Percentiles rank a stretch among this genome's conserved stretches.
Conservation (phyloP, 441 rosid genomes). For the Mallotus repandus region DNA sequence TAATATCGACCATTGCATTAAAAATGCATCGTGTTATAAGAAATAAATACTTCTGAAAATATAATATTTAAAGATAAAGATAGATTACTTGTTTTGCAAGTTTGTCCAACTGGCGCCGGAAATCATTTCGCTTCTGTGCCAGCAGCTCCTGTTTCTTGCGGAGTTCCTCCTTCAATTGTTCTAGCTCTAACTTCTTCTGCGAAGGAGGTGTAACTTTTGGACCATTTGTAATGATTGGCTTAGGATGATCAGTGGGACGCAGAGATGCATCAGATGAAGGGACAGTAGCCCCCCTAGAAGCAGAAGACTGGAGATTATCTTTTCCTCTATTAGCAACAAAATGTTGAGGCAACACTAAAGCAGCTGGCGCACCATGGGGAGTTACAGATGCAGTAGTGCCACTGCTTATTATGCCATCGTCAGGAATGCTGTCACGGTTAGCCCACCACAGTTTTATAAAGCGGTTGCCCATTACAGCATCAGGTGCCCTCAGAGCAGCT, state of each 20-base stretch:
- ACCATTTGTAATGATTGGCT: conserved; percentile 42
- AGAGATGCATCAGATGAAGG: conserved; percentile 39
- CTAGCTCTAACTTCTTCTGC: conserved; percentile 83
- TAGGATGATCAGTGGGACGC: conserved; percentile 49
- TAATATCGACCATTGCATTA: not conserved
- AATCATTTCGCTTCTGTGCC: conserved; percentile 84
- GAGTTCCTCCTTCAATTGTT: conserved; percentile 82
- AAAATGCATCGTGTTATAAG: not conserved
- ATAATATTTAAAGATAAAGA: conserved; percentile 17
- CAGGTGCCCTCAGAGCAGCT: conserved; percentile 95
- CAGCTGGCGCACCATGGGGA: conserved; percentile 41
- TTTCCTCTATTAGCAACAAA: conserved; percentile 47
- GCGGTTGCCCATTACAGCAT: conserved; percentile 99
- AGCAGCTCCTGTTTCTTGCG: conserved; percentile 90
- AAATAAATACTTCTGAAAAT: not conserved
- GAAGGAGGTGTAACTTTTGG: conserved; percentile 56
- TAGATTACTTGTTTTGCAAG: conserved; percentile 71
- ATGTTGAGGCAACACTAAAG: conserved; percentile 41
- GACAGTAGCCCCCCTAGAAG: conserved; percentile 40
- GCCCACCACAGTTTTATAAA: conserved; percentile 99
- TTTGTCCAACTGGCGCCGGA: conserved; percentile 65
- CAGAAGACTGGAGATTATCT: conserved; percentile 46
- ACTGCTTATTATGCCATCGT: conserved; percentile 45
- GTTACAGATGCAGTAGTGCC: conserved; percentile 39
- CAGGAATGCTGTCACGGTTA: conserved; percentile 85